Percentiles rank a stretch among this genome's conserved stretches.
phyloP scores from a whole-genome alignment of 305 asterid species.

The Fraxinus ornus region DNA sequence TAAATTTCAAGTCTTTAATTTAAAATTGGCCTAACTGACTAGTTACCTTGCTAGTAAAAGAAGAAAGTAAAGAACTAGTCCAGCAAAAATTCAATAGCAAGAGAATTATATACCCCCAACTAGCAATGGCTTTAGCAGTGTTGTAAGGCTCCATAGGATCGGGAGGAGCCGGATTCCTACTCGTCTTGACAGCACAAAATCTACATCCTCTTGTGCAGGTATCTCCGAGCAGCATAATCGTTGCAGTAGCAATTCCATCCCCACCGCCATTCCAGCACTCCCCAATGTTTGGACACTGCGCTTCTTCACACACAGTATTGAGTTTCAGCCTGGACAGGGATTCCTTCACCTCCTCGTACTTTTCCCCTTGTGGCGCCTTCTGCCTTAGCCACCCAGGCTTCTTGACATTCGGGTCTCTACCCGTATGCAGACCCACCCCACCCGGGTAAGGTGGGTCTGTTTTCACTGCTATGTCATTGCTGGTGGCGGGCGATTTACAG shows the following conservation, averaged over 20 bases:
- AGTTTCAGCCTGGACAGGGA: slow-evolving; percentile 74
- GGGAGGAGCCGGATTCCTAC: slow-evolving; percentile 89
- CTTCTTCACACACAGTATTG: slow-evolving; percentile 91
- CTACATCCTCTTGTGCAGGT: slow-evolving; percentile 96
- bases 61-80: neutral
- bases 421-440: slow-evolving; percentile 71
- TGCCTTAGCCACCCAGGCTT: slow-evolving; percentile 92
- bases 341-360: slow-evolving; percentile 80
- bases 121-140: slow-evolving; percentile 88
- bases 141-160: slow-evolving; percentile 93
- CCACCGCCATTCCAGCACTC: slow-evolving; percentile 99
- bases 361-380: slow-evolving; percentile 91
- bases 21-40: neutral
- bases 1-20: neutral
- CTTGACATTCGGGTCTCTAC: slow-evolving; percentile 75
- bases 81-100: neutral
- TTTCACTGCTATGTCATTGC: neutral
- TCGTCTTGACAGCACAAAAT: slow-evolving; percentile 94
- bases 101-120: slow-evolving; percentile 69
- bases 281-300: slow-evolving; percentile 98
- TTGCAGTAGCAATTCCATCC: slow-evolving; percentile 91
- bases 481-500: slow-evolving; percentile 28
- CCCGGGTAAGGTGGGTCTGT: slow-evolving; percentile 36
- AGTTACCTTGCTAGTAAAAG: neutral
- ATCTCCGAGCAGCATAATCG: slow-evolving; percentile 92